Conservation (phyloP, 2,329 filamentous ascomycete species). For the Trichothecium sympodiale region DNA sequence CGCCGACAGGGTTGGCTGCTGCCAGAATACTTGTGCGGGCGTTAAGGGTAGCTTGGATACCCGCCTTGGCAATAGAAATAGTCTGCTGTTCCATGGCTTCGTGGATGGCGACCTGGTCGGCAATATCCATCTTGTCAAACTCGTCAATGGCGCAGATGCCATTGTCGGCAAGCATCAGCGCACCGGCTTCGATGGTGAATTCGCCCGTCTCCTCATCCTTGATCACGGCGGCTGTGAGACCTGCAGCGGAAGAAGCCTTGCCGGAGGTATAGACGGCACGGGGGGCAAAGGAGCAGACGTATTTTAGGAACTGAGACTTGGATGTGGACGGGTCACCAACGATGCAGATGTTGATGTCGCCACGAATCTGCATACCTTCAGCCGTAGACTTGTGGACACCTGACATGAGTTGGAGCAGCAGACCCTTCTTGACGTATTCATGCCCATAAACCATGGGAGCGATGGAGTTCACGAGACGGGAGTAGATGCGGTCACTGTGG, state of each 20-base stretch:
- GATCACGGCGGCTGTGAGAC: constrained; percentile 91
- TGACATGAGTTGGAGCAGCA: constrained; percentile 90
- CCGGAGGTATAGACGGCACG: constrained; percentile 95
- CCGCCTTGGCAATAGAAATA: constrained; percentile 96
- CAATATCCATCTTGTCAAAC: constrained; percentile 99
- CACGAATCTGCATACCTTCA: constrained; percentile 90
- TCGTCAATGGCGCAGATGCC: constrained; percentile 98
- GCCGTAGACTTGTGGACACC: constrained; percentile 86
- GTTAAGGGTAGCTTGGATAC: constrained; percentile 95
- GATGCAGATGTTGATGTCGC: constrained; percentile 97
- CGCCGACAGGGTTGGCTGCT: constrained; percentile 89
- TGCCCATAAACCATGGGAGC: constrained; percentile 97
- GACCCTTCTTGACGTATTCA: constrained; percentile 92
- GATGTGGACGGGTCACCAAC: constrained; percentile 95
- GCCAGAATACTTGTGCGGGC: constrained; percentile 91
- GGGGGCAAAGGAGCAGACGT: constrained; percentile 93
- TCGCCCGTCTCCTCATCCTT: constrained; percentile 98
- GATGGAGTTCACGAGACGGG: constrained; percentile 81
- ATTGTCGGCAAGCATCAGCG: constrained; percentile 93
- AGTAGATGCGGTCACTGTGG: constrained; percentile 90
- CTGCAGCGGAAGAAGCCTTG: constrained; percentile 92
- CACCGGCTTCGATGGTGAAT: constrained; percentile 96
- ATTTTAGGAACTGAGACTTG: constrained; percentile 97
- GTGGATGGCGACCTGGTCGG: constrained; percentile 95
- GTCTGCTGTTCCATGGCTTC: constrained; percentile 99